These are phyloP conservation scores for Phytomonas francai DNA, from an alignment of 208 protist species.

Conservation along the genomic window DNA sequence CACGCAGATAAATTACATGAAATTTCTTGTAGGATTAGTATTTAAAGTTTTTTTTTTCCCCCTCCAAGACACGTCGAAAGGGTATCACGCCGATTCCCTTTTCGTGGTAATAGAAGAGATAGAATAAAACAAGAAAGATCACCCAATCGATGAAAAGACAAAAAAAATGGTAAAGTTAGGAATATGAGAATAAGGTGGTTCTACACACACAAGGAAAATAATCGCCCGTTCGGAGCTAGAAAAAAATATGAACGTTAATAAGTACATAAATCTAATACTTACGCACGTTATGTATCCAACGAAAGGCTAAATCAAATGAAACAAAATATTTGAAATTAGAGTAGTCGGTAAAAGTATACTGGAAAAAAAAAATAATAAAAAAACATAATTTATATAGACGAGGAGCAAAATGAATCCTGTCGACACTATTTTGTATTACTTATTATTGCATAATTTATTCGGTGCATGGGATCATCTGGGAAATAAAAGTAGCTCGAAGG, in stretches of 20 bases:
- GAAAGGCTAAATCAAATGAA: conserved; percentile 9
- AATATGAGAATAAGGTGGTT: neutral
- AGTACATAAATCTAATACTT: conserved; percentile 6
- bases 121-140: conserved; percentile 1
- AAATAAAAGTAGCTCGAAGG: no score
- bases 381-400: conserved; percentile 5
- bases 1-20: neutral
- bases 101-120: conserved; percentile 9
- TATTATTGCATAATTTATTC: no score
- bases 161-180: conserved; percentile 9
- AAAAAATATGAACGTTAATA: conserved; percentile 6
- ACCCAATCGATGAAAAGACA: conserved; percentile 7
- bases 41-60: no score
- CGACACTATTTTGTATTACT: no score
- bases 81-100: no score
- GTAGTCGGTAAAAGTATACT: conserved; percentile 3
- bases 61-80: no score
- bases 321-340: conserved; percentile 10
- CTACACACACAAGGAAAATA: conserved; percentile 1
- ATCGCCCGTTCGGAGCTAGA: conserved; percentile 3
- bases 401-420: no score
- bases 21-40: neutral
- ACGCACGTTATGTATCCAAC: neutral
- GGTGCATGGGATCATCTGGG: no score
- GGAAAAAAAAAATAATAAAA: conserved; percentile 9